Percentiles rank a stretch among this genome's conserved stretches.
These are phyloP conservation scores for Pilatotrama ljubarskyi DNA, from an alignment of 768 basidiomycete species.

Conservation along the genomic window DNA sequence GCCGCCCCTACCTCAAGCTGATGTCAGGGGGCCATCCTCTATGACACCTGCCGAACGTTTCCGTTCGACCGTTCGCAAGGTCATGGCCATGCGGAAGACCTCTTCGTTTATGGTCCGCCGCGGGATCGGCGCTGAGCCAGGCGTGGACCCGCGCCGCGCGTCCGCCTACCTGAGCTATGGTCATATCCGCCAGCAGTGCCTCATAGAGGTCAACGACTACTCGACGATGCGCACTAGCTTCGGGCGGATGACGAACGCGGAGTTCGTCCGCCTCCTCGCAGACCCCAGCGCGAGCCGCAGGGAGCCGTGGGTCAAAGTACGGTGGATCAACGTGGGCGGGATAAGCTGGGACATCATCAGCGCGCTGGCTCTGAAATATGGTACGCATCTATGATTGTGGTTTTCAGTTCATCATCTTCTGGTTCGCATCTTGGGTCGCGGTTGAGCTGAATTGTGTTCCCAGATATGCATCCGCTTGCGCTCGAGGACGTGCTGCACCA, in stretches of 20 bases:
- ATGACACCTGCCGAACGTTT: constrained; percentile 51
- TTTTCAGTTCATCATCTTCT: neutral
- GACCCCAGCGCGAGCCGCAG: constrained; percentile 44
- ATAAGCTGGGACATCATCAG: constrained; percentile 73
- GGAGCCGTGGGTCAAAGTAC: constrained; percentile 64
- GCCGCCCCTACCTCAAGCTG: neutral
- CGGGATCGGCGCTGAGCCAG: constrained; percentile 66
- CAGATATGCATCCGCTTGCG: constrained; percentile 70
- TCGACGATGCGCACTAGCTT: constrained; percentile 54
- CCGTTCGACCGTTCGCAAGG: constrained; percentile 54
- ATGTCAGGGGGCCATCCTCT: constrained; percentile 15
- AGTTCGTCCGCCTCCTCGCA: constrained; percentile 59
- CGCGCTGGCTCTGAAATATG: constrained; percentile 62
- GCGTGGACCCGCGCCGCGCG: constrained; percentile 64
- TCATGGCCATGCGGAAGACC: constrained; percentile 62
- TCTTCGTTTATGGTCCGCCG: constrained; percentile 39
- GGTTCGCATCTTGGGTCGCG: neutral
- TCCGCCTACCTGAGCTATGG: constrained; percentile 57
- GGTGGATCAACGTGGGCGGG: constrained; percentile 76
- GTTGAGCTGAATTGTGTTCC: neutral
- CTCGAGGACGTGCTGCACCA: constrained; percentile 69
- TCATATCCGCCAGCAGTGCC: constrained; percentile 58
- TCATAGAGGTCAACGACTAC: constrained; percentile 70
- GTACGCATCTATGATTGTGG: constrained; percentile 33
- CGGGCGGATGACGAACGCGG: constrained; percentile 57